phyloP scores from a whole-genome alignment of 148 eudicot species.

The Amaranthus hypochondriacus region DNA sequence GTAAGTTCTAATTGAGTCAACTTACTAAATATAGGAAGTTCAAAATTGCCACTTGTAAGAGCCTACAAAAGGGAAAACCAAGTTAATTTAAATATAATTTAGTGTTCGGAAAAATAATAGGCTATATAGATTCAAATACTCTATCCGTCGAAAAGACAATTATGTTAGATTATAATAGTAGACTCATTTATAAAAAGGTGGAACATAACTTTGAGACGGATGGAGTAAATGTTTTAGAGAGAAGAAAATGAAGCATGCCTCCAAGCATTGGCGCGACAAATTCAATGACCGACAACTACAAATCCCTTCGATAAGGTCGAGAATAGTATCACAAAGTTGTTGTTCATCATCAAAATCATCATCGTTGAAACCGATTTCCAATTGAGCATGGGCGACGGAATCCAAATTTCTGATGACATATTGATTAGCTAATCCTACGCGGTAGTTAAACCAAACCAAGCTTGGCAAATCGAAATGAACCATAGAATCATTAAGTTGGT shows the following conservation, averaged over 20 bases:
- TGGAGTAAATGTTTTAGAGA: too few species aligned
- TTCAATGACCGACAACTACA: slow-evolving; percentile 16
- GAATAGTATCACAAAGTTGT: slow-evolving; percentile 11
- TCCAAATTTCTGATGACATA: slow-evolving; percentile 6
- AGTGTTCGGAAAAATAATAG: too few species aligned
- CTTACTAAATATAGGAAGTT: neutral
- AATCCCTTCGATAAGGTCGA: slow-evolving; percentile 12
- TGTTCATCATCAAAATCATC: slow-evolving; percentile 5
- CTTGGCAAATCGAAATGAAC: slow-evolving; percentile 10
- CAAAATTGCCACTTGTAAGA: slow-evolving; percentile 4
- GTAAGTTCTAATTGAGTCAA: slow-evolving; percentile 4
- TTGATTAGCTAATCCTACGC: slow-evolving; percentile 4
- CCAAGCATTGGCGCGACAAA: slow-evolving; percentile 28
- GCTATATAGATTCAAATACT: too few species aligned
- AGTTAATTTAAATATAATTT: neutral
- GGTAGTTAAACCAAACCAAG: slow-evolving; percentile 13
- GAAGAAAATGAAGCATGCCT: slow-evolving; percentile 14
- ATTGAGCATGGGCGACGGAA: slow-evolving; percentile 6
- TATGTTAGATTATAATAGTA: too few species aligned
- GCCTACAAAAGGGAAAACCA: neutral
- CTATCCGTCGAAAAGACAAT: too few species aligned
- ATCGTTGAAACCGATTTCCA: slow-evolving; percentile 8
- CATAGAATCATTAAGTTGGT: slow-evolving; percentile 1
- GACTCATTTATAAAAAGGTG: too few species aligned
- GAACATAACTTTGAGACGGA: too few species aligned